Evolutionary conservation across 1,284 basidiomycete species (phyloP).

Genomic region (Phlebopus sp.): DNA sequence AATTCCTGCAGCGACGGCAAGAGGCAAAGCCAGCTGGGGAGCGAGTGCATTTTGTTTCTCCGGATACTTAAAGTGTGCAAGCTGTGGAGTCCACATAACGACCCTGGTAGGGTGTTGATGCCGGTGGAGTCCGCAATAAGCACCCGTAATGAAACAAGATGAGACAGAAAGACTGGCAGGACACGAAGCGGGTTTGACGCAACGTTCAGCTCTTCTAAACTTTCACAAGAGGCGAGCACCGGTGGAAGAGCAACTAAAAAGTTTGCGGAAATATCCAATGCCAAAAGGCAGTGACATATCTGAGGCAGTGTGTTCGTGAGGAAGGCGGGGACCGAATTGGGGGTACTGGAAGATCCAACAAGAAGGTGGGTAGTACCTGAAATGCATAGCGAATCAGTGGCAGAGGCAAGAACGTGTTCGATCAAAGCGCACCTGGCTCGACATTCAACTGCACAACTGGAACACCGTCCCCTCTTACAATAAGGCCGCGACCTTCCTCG

Average conservation of each 20-base stretch:
- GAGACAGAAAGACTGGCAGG: constrained; percentile 79
- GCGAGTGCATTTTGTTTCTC: constrained; percentile 82
- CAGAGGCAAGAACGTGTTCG: not conserved
- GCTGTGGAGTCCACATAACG: constrained; percentile 65
- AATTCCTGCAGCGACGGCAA: constrained; percentile 82
- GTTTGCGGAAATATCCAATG: constrained; percentile 88
- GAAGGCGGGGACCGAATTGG: constrained; percentile 73
- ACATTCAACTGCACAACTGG: constrained; percentile 62
- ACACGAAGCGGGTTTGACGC: constrained; percentile 86
- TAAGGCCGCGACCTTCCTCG: constrained; percentile 78
- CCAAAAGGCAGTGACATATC: constrained; percentile 75
- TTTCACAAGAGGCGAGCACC: constrained; percentile 70
- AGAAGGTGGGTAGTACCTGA: constrained; percentile 87
- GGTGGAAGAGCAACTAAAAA: constrained; percentile 80
- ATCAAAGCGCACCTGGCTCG: constrained; percentile 56
- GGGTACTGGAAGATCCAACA: constrained; percentile 72
- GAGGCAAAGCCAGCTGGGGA: constrained; percentile 92
- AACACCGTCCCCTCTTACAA: constrained; percentile 65
- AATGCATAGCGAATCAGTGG: constrained; percentile 7
- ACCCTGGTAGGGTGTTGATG: constrained; percentile 69
- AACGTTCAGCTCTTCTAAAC: constrained; percentile 92
- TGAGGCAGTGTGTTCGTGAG: constrained; percentile 66
- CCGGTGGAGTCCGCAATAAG: constrained; percentile 89
- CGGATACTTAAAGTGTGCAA: constrained; percentile 87
- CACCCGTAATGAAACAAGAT: constrained; percentile 77